Evolutionary conservation across 129 eudicot genomes (phyloP).

Genomic region (Escallonia rubra): DNA sequence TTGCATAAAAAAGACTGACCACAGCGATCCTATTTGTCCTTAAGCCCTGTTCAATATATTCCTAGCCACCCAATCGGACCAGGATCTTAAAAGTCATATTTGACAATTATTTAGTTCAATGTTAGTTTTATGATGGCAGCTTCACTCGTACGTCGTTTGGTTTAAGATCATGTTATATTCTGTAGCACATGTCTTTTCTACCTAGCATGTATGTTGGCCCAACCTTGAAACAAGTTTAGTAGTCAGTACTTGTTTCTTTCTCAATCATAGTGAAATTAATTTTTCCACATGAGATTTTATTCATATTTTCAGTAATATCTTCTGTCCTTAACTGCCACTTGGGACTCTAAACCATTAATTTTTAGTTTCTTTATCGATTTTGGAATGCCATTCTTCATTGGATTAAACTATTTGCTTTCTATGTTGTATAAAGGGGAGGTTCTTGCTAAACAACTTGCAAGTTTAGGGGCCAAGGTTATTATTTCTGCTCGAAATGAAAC

Average conservation of each 20-base stretch:
- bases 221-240: not conserved
- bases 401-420: not conserved
- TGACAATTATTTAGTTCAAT: not conserved
- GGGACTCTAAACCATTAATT: not conserved
- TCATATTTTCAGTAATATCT: not conserved
- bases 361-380: not conserved
- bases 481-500: slow-evolving; percentile 85
- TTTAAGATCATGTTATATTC: not conserved
- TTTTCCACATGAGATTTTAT: not conserved
- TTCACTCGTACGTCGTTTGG: not conserved
- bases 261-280: not conserved
- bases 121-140: not conserved
- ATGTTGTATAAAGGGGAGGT: slow-evolving; percentile 55
- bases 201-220: not conserved
- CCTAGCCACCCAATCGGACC: too few relatives aligned
- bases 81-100: too few relatives aligned
- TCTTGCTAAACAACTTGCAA: slow-evolving; percentile 83
- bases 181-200: not conserved
- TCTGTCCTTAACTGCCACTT: not conserved
- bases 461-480: slow-evolving; percentile 86
- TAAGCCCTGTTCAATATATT: not conserved
- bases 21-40: too few relatives aligned
- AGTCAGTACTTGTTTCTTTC: too few relatives aligned
- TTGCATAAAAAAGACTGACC: too few relatives aligned
- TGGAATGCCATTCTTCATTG: not conserved